These are phyloP conservation scores for Vitis hybrid DNA, from an alignment of 177 flowering plant genomes.

Conservation along the genomic window DNA sequence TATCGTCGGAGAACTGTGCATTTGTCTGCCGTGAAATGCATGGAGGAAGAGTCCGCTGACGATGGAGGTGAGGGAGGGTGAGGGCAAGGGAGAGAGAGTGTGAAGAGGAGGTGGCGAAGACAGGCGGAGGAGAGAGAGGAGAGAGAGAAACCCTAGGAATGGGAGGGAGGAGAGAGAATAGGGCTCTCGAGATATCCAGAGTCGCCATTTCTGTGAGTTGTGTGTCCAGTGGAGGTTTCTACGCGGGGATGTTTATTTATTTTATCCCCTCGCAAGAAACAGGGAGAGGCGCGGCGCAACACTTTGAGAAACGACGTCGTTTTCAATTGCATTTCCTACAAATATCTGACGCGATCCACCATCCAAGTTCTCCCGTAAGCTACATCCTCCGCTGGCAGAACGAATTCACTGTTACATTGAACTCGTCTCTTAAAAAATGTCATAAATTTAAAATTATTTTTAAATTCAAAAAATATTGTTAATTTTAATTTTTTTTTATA, in stretches of 20 bases:
- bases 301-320: too few relatives aligned
- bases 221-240: neutral
- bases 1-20: neutral
- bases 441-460: too few relatives aligned
- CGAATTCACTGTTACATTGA: too few relatives aligned
- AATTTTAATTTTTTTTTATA: too few relatives aligned
- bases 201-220: slow-evolving; percentile 1
- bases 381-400: too few relatives aligned
- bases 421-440: too few relatives aligned
- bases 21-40: neutral
- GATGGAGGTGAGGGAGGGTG: neutral
- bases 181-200: slow-evolving; percentile 11
- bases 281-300: too few relatives aligned
- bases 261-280: neutral
- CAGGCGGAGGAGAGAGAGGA: neutral
- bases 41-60: slow-evolving; percentile 5
- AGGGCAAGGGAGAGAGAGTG: slow-evolving; percentile 5
- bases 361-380: too few relatives aligned
- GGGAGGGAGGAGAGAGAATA: slow-evolving; percentile 4
- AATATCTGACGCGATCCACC: too few relatives aligned
- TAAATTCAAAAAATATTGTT: too few relatives aligned
- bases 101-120: slow-evolving; percentile 1
- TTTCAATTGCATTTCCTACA: neutral
- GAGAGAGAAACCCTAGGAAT: slow-evolving; percentile 6
- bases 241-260: neutral